Evolutionary conservation across 2,329 filamentous ascomycete species (phyloP).

Genomic region (Macroventuria anomochaeta): DNA sequence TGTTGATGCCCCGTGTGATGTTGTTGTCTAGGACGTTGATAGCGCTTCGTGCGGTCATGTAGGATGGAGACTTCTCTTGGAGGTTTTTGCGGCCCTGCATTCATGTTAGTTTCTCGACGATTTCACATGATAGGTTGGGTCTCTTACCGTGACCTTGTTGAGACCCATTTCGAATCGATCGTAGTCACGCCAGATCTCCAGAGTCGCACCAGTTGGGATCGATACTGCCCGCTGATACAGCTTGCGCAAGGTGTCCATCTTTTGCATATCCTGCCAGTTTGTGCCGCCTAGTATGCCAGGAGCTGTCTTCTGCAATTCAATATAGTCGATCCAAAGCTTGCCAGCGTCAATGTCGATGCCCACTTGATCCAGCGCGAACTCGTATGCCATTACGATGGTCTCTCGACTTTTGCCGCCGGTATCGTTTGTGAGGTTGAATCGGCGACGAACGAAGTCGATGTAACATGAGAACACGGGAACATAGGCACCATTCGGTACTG

Average conservation of each 20-base stretch:
- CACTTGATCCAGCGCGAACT: conserved; percentile 87
- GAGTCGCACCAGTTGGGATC: conserved; percentile 82
- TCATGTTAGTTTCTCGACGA: conserved; percentile 25
- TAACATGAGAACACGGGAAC: conserved; percentile 92
- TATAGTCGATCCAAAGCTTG: conserved; percentile 90
- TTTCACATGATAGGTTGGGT: background rate
- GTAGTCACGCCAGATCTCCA: conserved; percentile 94
- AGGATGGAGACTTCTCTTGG: conserved; percentile 88
- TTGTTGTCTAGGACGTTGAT: conserved; percentile 93
- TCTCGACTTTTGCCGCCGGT: conserved; percentile 75
- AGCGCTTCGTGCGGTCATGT: conserved; percentile 94
- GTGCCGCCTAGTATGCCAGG: conserved; percentile 85
- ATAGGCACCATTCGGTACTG: conserved; percentile 78
- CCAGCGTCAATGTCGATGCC: conserved; percentile 92
- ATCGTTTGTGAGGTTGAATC: conserved; percentile 86
- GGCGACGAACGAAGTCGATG: conserved; percentile 90
- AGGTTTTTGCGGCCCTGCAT: conserved; percentile 86
- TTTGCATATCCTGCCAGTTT: conserved; percentile 96
- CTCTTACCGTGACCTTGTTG: conserved; percentile 84
- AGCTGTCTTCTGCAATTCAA: conserved; percentile 87
- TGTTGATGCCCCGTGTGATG: conserved; percentile 75
- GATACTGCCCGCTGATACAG: conserved; percentile 90
- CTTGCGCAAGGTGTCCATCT: conserved; percentile 92
- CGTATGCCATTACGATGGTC: conserved; percentile 84
- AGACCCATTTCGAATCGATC: conserved; percentile 93